phyloP scores from a whole-genome alignment of 192 early-diverging fungal genomes.

The Thamnidium elegans region DNA sequence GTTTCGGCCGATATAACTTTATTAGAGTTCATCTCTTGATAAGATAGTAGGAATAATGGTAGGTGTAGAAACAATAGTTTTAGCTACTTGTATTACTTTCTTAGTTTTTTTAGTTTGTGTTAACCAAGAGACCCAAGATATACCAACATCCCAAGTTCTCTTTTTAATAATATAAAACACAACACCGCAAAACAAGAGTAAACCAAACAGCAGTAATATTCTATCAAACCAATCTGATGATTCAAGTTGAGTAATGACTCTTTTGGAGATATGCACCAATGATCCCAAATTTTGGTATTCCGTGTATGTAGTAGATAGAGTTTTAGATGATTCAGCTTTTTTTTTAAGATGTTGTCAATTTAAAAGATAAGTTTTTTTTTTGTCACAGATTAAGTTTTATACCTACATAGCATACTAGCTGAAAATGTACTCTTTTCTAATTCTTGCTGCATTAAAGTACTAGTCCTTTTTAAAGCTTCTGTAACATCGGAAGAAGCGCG shows the following conservation, averaged over 20 bases:
- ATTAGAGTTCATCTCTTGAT: neutral
- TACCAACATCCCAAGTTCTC: slow-evolving; percentile 57
- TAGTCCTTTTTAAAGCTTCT: slow-evolving; percentile 53
- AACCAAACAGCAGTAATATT: slow-evolving; percentile 55
- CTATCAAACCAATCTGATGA: slow-evolving; percentile 68
- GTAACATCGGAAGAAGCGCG: slow-evolving; percentile 57
- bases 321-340: slow-evolving; percentile 57
- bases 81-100: neutral
- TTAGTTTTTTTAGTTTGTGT: slow-evolving; percentile 2
- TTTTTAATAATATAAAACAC: slow-evolving; percentile 65
- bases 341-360: neutral
- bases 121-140: slow-evolving; percentile 32
- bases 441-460: slow-evolving; percentile 63
- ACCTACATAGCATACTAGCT: slow-evolving; percentile 52
- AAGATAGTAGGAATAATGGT: neutral
- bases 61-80: neutral
- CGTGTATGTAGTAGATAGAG: slow-evolving; percentile 44
- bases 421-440: slow-evolving; percentile 59
- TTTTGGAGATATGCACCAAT: slow-evolving; percentile 52
- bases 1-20: neutral
- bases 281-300: slow-evolving; percentile 59
- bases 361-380: neutral
- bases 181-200: slow-evolving; percentile 57
- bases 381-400: neutral
- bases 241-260: slow-evolving; percentile 61